phyloP scores from a whole-genome alignment of 331 rosid species.

The Acacia concinna region DNA sequence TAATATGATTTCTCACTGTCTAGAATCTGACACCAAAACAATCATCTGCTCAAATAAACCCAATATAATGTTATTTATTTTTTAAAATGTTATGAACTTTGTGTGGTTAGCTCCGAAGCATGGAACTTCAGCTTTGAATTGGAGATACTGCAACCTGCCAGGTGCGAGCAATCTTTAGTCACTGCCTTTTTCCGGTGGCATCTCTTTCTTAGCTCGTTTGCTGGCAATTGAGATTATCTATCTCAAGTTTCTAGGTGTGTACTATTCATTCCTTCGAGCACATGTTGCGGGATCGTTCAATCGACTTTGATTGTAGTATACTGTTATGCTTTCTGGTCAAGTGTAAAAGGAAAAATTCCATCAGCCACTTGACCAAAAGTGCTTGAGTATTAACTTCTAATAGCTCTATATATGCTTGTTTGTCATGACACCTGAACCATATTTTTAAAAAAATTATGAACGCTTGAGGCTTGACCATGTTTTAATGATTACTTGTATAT shows the following conservation, averaged over 20 bases:
- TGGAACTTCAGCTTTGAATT: constrained; percentile 7
- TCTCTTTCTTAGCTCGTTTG: neutral
- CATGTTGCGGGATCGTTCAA: neutral
- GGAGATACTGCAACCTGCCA: constrained; percentile 3
- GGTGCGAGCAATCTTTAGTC: neutral
- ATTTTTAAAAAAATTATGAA: too few relatives aligned
- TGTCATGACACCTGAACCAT: too few relatives aligned
- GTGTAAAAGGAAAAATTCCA: too few relatives aligned
- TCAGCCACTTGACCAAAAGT: too few relatives aligned
- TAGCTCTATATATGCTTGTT: too few relatives aligned
- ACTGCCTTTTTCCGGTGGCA: neutral
- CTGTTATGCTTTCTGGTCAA: too few relatives aligned
- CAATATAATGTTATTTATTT: neutral
- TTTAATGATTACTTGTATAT: too few relatives aligned
- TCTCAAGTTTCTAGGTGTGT: neutral
- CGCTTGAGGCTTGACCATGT: too few relatives aligned
- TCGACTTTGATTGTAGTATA: neutral
- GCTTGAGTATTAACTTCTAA: too few relatives aligned
- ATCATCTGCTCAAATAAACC: constrained; percentile 16
- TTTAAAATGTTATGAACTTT: neutral
- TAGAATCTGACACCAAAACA: too few relatives aligned
- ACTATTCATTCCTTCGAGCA: neutral
- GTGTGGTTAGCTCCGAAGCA: neutral
- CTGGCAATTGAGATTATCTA: neutral
- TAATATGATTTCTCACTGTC: neutral